These are phyloP conservation scores for Phialocephala sp. DNA, from an alignment of 2,329 filamentous ascomycete species.

Conservation along the genomic window DNA sequence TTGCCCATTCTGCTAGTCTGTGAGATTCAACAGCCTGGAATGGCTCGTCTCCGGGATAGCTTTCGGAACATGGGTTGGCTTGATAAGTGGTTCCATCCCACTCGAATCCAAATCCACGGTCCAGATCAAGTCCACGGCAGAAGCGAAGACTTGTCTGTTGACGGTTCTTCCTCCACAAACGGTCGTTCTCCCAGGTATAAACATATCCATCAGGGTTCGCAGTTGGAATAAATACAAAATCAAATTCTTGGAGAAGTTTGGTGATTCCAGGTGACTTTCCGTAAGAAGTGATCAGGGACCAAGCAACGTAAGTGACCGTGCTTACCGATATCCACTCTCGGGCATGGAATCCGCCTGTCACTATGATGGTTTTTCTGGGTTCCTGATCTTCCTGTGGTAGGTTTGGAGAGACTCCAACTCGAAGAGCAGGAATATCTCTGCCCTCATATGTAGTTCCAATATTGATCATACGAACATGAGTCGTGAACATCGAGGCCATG, in stretches of 20 bases:
- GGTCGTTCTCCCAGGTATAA: constrained; percentile 90
- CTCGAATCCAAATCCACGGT: constrained; percentile 82
- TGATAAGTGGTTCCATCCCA: constrained; percentile 75
- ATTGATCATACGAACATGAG: constrained; percentile 73
- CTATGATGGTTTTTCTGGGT: constrained; percentile 75
- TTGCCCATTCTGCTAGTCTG: constrained; percentile 80
- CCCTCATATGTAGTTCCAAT: constrained; percentile 90
- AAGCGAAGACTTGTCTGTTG: constrained; percentile 82
- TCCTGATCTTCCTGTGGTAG: constrained; percentile 49
- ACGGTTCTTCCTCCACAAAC: constrained; percentile 93
- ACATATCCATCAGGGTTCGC: constrained; percentile 94
- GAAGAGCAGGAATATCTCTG: constrained; percentile 81
- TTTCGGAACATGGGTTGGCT: constrained; percentile 88
- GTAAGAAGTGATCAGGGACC: constrained; percentile 84
- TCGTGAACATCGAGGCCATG: constrained; percentile 87
- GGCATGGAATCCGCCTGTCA: constrained; percentile 88
- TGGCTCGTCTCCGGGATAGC: constrained; percentile 80
- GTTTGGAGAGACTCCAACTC: constrained; percentile 68
- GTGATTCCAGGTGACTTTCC: constrained; percentile 75
- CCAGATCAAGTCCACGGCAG: constrained; percentile 87
- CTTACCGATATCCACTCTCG: constrained; percentile 96
- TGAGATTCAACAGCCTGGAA: constrained; percentile 84
- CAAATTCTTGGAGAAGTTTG: constrained; percentile 80
- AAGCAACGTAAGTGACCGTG: constrained; percentile 89
- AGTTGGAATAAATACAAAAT: constrained; percentile 86